Conservation (phyloP, 306 rosid genomes). For the Rubus idaeus region DNA sequence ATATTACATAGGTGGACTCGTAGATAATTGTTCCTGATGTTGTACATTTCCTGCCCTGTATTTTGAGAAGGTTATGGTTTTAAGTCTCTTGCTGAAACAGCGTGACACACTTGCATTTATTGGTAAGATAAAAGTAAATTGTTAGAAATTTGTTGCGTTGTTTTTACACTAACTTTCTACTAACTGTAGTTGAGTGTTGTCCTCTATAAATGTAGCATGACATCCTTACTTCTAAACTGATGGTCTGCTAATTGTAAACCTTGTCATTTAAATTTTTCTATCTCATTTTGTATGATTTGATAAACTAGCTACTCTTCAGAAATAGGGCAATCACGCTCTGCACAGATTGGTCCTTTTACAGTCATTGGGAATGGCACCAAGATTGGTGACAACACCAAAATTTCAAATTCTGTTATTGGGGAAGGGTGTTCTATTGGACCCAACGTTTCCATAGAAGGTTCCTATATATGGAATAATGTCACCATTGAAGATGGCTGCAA, state of each 20-base stretch:
- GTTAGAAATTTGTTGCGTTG: not conserved
- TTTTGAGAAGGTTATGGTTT: no score
- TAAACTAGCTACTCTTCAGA: slow-evolving; percentile 48
- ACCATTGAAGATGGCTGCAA: slow-evolving; percentile 87
- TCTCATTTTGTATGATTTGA: slow-evolving; percentile 24
- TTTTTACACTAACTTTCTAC: not conserved
- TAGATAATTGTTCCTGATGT: no score
- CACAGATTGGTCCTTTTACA: slow-evolving; percentile 77
- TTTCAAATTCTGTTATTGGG: slow-evolving; percentile 81
- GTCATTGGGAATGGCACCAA: slow-evolving; percentile 85
- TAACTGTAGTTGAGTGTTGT: no score
- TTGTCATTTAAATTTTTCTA: slow-evolving; percentile 3
- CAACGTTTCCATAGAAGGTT: slow-evolving; percentile 77
- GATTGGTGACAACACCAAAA: slow-evolving; percentile 61
- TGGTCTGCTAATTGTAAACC: slow-evolving; percentile 1
- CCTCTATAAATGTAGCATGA: not conserved
- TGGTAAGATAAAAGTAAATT: no score
- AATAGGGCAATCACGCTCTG: slow-evolving; percentile 73
- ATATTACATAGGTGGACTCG: no score
- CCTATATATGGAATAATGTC: slow-evolving; percentile 85
- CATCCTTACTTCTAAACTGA: not conserved
- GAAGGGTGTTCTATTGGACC: slow-evolving; percentile 84
- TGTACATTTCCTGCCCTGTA: no score
- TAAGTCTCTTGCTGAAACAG: not conserved
- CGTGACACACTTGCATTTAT: not conserved